A percentile compares a stretch with the other conserved stretches of the same genome.
These are phyloP conservation scores for Chaetomium sp. DNA, from an alignment of 2,329 filamentous ascomycete species.

Conservation along the genomic window DNA sequence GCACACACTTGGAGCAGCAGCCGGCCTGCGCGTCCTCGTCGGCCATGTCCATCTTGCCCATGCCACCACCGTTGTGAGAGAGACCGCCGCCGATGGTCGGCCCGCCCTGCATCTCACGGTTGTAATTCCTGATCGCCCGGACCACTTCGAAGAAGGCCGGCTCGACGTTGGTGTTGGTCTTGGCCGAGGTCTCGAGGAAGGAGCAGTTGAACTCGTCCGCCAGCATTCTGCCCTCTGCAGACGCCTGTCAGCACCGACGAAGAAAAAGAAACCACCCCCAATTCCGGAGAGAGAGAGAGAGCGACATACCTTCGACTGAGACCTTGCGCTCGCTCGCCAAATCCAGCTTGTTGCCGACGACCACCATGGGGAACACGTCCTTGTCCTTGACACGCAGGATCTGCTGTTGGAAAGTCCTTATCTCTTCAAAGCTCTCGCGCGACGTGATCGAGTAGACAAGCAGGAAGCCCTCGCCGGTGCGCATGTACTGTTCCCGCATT, in stretches of 20 bases:
- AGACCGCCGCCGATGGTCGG: slow-evolving; percentile 69
- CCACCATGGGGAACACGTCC: slow-evolving; percentile 99
- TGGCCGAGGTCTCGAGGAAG: slow-evolving; percentile 98
- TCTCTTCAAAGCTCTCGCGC: slow-evolving; percentile 96
- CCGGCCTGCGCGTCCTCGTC: slow-evolving; percentile 68
- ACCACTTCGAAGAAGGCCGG: slow-evolving; percentile 99
- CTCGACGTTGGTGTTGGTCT: slow-evolving; percentile 97
- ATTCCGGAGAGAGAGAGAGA: not conserved
- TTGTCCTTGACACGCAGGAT: slow-evolving; percentile 99
- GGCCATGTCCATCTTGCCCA: slow-evolving; percentile 78
- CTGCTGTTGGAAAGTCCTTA: slow-evolving; percentile 97
- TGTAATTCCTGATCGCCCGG: slow-evolving; percentile 95
- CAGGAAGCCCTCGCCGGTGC: slow-evolving; percentile 95
- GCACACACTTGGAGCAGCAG: slow-evolving; percentile 83
- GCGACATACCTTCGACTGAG: slow-evolving; percentile 79
- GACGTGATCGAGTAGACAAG: slow-evolving; percentile 98
- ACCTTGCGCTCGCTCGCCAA: slow-evolving; percentile 90
- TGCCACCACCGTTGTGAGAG: slow-evolving; percentile 62
- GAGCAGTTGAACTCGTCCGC: slow-evolving; percentile 91
- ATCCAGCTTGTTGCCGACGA: slow-evolving; percentile 99
- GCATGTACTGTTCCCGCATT: slow-evolving; percentile 99
- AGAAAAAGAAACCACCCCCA: not conserved
- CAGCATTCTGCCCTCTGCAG: slow-evolving; percentile 81
- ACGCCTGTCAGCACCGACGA: slow-evolving; percentile 21
- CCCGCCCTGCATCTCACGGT: slow-evolving; percentile 95